Conservation (phyloP, 371 early-diverging fungal species). For the Thermomucor indicae-seudaticae region DNA sequence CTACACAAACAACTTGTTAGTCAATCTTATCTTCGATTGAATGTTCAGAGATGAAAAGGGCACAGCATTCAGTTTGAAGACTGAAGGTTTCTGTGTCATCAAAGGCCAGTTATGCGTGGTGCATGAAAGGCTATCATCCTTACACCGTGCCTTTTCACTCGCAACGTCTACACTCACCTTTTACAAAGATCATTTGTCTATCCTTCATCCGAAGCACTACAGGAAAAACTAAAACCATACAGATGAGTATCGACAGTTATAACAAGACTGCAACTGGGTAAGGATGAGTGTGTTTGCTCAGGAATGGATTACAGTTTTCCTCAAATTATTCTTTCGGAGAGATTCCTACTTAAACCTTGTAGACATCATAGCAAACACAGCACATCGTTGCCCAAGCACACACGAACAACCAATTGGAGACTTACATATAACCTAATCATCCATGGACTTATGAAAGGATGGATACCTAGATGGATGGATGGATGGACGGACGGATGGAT, state of each 20-base stretch:
- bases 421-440: neutral
- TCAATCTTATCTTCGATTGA: too few relatives aligned
- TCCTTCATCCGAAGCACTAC: neutral
- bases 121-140: constrained; percentile 37
- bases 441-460: neutral
- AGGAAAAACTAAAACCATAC: neutral
- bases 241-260: neutral
- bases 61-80: constrained; percentile 12
- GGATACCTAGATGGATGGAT: constrained; percentile 3
- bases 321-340: constrained; percentile 8
- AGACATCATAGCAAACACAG: too few relatives aligned
- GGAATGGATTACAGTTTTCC: constrained; percentile 3
- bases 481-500: neutral
- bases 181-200: too few relatives aligned
- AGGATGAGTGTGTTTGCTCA: neutral
- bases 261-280: too few relatives aligned
- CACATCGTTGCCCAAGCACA: too few relatives aligned
- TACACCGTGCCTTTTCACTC: too few relatives aligned
- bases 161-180: too few relatives aligned
- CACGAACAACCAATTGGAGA: too few relatives aligned
- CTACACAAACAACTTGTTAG: too few relatives aligned
- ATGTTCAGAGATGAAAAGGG: too few relatives aligned
- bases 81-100: constrained; percentile 24
- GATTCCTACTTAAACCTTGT: constrained; percentile 10
- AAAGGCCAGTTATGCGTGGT: constrained; percentile 33